Evolutionary conservation across 169 alveolate species (phyloP).

Genomic region (Babesia ovata): DNA sequence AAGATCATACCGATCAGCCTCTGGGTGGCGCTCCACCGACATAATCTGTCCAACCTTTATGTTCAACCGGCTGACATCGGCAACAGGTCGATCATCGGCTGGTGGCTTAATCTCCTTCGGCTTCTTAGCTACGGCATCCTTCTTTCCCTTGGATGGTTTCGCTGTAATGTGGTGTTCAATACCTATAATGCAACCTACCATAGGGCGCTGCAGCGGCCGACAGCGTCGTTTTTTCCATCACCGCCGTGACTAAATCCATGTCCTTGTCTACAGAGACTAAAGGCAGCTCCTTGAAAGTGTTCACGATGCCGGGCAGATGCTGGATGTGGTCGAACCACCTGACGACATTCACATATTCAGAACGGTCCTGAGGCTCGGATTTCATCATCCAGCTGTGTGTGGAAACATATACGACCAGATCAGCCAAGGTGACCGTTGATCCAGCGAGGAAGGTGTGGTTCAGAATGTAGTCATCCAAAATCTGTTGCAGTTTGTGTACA

Average conservation of each 20-base stretch:
- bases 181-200: constrained; percentile 12
- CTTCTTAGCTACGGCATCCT: constrained; percentile 21
- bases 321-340: constrained; percentile 72
- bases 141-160: constrained; percentile 31
- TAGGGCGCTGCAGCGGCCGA: constrained; percentile 10
- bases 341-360: constrained; percentile 48
- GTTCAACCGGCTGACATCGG: constrained; percentile 73
- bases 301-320: constrained; percentile 70
- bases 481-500: constrained; percentile 10
- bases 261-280: constrained; percentile 34
- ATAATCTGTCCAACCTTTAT: constrained; percentile 72
- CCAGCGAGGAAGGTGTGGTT: constrained; percentile 61
- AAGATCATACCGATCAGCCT: constrained; percentile 69
- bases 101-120: constrained; percentile 43
- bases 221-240: constrained; percentile 38
- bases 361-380: constrained; percentile 56
- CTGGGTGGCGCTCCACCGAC: constrained; percentile 77
- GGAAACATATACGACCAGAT: constrained; percentile 58
- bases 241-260: constrained; percentile 33
- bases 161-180: constrained; percentile 9
- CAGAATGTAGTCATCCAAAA: constrained; percentile 37
- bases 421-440: constrained; percentile 51
- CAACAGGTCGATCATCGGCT: constrained; percentile 68
- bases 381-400: constrained; percentile 49
- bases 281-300: constrained; percentile 45